A percentile compares a stretch with the other conserved stretches of the same genome.
These are phyloP conservation scores for Fragosphaeria purpurea DNA, from an alignment of 2,329 filamentous ascomycete species.

Conservation along the genomic window DNA sequence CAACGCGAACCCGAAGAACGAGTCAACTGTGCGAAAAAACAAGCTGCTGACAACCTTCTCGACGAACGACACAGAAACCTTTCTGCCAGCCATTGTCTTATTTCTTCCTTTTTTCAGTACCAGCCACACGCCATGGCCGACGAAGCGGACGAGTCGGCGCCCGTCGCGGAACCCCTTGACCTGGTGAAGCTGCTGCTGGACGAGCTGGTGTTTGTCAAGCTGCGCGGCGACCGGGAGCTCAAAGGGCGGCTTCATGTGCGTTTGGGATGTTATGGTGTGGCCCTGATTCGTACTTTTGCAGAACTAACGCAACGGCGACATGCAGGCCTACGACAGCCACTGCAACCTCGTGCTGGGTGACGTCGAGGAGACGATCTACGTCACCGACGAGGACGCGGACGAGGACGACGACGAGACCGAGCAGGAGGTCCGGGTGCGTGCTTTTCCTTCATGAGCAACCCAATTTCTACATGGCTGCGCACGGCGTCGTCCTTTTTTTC, in stretches of 20 bases:
- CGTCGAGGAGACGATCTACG: slow-evolving; percentile 93
- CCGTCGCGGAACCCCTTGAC: slow-evolving; percentile 86
- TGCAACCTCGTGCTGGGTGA: slow-evolving; percentile 95
- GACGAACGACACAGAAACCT: background rate
- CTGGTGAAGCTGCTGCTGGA: slow-evolving; percentile 90
- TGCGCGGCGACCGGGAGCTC: slow-evolving; percentile 88
- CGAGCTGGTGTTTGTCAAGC: slow-evolving; percentile 94
- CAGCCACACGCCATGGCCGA: slow-evolving; percentile 58
- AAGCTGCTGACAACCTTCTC: background rate
- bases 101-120: background rate
- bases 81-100: background rate
- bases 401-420: slow-evolving; percentile 57
- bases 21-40: too few relatives aligned
- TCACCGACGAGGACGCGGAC: slow-evolving; percentile 78
- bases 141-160: slow-evolving; percentile 59
- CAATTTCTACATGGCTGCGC: too few relatives aligned
- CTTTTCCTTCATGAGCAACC: too few relatives aligned
- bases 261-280: too few relatives aligned
- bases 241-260: slow-evolving; percentile 78
- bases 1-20: too few relatives aligned
- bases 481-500: too few relatives aligned
- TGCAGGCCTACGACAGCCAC: slow-evolving; percentile 92
- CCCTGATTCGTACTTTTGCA: too few relatives aligned
- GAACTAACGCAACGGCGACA: too few relatives aligned
- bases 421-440: slow-evolving; percentile 53